Base-by-base conservation (phyloP, 129 eudicot genomes). In the Escallonia rubra region DNA sequence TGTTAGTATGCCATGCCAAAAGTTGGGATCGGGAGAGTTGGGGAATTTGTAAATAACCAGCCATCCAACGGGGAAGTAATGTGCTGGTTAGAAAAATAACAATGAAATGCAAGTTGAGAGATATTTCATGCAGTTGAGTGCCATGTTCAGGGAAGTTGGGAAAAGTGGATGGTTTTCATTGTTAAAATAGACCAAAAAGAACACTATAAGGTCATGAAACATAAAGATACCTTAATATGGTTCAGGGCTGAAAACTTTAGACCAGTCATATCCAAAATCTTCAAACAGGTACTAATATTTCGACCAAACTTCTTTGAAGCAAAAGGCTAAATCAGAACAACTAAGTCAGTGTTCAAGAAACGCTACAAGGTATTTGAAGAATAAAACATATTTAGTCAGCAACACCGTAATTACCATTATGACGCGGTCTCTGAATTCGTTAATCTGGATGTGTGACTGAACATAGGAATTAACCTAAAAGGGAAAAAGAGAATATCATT, bases 401-500 rank as follows among this genome's bases (percentile, higher is more conserved):
- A 39, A 44, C 53, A 54, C 59, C 59, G 7, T 67, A 57, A 87
- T 77, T 60, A 94, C 99, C 87, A 94, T 66, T 72, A 94, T 71
- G 44, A 94, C 90, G 47, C 96, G 99, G 59, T 94, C 99, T 82
- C 99, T 73, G 70, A 80, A 94, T 65, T 94, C 99, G 61, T 94
- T 94, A 82, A 94, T 84, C 79, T 94, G 99, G 78, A 94, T 89
- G 80, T 94, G 99, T 34, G 99, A 94, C 76, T 94, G 99, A 63
- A 94, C 82, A 71, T 94, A 94, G 81, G 71, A 87, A 74, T 94
- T 86, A 76, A 86, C 76, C 99, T 94, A 80, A 15, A 71, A 79
- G 10, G 44, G 45, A 63, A 77, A 55, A 11, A 40, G 34, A 64
- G 8, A 57, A 40, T 13, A 58, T 43, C 16, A 72, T 41, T 67